Percentiles rank a stretch among this genome's conserved stretches.
Evolutionary conservation across 2,329 filamentous ascomycete species (phyloP).

Genomic region (Scortechinia acanthostroma): DNA sequence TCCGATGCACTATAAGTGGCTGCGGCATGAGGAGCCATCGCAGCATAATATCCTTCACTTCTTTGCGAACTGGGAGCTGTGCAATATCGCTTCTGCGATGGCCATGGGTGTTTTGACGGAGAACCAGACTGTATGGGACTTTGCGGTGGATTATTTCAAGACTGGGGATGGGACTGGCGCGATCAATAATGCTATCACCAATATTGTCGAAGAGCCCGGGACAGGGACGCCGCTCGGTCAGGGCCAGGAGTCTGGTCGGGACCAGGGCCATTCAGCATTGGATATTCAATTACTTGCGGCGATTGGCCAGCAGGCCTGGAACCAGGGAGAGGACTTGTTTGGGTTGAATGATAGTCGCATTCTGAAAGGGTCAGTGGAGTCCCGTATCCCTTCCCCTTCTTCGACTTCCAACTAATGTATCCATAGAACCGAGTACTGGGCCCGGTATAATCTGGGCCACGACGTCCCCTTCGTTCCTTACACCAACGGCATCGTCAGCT

Average conservation of each 20-base stretch:
- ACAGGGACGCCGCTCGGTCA: conserved; percentile 21
- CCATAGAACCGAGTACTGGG: conserved; percentile 23
- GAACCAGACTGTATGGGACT: conserved; percentile 27
- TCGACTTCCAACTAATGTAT: not conserved
- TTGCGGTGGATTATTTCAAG: conserved; percentile 29
- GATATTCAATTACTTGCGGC: conserved; percentile 26
- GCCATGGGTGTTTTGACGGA: conserved; percentile 32
- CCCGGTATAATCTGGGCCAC: conserved; percentile 30
- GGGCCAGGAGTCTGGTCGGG: conserved; percentile 29
- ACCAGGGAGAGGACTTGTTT: conserved; percentile 31
- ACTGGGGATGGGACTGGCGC: conserved; percentile 24
- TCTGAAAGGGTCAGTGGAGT: conserved; percentile 22
- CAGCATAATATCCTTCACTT: conserved; percentile 21
- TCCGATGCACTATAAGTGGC: conserved; percentile 20
- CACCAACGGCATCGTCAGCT: conserved; percentile 23
- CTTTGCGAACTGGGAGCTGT: conserved; percentile 34
- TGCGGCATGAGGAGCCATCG: conserved; percentile 26
- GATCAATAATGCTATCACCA: conserved; percentile 21
- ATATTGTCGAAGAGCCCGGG: conserved; percentile 16
- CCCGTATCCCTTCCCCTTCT: conserved; percentile 4
- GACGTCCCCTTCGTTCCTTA: conserved; percentile 31
- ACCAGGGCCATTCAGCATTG: conserved; percentile 33
- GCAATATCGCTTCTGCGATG: conserved; percentile 28
- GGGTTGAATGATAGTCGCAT: conserved; percentile 19
- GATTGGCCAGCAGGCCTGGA: conserved; percentile 29